phyloP scores from a whole-genome alignment of 257 asterid species.

The Plectranthus barbatus region DNA sequence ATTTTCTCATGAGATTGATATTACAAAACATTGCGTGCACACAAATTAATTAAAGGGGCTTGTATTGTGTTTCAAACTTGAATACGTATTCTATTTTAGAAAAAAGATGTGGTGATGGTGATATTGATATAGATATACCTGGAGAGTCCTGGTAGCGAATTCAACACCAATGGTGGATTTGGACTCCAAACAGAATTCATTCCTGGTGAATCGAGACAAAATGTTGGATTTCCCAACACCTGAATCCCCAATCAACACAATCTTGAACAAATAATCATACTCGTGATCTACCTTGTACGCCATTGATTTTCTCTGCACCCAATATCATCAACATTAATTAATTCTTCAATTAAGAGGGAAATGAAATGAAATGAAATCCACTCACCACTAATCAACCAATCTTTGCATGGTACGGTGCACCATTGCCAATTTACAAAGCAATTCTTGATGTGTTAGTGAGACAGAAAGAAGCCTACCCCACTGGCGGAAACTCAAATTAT shows the following conservation, averaged over 20 bases:
- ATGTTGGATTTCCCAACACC: constrained; percentile 40
- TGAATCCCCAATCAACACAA: constrained; percentile 35
- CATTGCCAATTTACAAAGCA: background rate
- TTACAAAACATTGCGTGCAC: too few relatives aligned
- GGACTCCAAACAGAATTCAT: constrained; percentile 39
- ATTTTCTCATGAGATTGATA: too few relatives aligned
- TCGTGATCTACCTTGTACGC: constrained; percentile 46
- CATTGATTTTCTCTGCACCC: constrained; percentile 22
- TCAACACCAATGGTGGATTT: constrained; percentile 47
- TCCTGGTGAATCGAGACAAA: constrained; percentile 37
- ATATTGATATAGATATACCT: constrained; percentile 22
- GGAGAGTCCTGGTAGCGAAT: constrained; percentile 43
- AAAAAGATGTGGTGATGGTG: too few relatives aligned
- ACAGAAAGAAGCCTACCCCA: constrained; percentile 2
- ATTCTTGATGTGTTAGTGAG: constrained; percentile 15
- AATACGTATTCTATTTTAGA: background rate
- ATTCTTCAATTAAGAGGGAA: background rate
- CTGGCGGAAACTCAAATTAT: background rate
- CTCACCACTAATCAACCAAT: constrained; percentile 25
- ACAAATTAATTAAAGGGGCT: too few relatives aligned
- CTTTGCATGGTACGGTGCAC: constrained; percentile 11
- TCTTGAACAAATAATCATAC: constrained; percentile 42
- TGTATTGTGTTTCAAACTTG: too few relatives aligned
- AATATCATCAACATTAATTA: background rate
- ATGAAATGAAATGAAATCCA: background rate